Evolutionary conservation across 2,329 filamentous ascomycete genomes (phyloP).

Genomic region (Colletotrichum neosansevieriae): DNA sequence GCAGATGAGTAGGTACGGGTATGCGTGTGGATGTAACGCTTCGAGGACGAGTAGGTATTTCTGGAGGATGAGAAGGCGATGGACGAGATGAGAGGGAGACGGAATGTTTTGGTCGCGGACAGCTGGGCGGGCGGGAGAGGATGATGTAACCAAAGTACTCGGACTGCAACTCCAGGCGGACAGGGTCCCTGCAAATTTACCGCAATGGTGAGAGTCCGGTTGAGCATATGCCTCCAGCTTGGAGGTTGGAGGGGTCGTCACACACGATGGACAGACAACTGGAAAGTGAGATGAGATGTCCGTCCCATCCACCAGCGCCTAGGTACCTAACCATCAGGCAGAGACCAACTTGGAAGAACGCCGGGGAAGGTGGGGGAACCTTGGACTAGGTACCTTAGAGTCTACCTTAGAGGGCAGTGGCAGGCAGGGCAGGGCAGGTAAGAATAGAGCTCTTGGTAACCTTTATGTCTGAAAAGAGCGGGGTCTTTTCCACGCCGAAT

Average conservation of each 20-base stretch:
- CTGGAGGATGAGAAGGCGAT: conserved; percentile 27
- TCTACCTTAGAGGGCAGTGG: conserved; percentile 28
- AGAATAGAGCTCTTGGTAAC: too few species aligned
- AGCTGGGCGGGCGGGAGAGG: conserved; percentile 17
- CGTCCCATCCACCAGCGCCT: too few species aligned
- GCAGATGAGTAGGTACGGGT: neutral
- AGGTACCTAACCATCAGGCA: conserved; percentile 4
- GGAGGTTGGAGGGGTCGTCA: conserved; percentile 32
- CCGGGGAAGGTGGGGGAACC: too few species aligned
- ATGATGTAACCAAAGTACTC: conserved; percentile 40
- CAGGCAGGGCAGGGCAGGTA: conserved; percentile 6
- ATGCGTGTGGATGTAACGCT: conserved; percentile 13
- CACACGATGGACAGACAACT: neutral
- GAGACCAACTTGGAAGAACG: neutral
- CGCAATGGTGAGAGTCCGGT: conserved; percentile 8
- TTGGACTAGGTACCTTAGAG: too few species aligned
- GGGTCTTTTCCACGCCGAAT: too few species aligned
- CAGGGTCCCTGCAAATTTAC: conserved; percentile 28
- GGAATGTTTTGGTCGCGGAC: conserved; percentile 9
- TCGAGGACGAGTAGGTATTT: neutral
- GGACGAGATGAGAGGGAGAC: conserved; percentile 3
- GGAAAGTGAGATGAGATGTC: too few species aligned
- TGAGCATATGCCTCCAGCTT: neutral
- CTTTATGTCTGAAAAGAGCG: too few species aligned
- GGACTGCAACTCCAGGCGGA: conserved; percentile 24